Percentiles rank a stretch among this genome's conserved stretches.
phyloP scores from a whole-genome alignment of 768 basidiomycete species.

The Trametes sanguinea region DNA sequence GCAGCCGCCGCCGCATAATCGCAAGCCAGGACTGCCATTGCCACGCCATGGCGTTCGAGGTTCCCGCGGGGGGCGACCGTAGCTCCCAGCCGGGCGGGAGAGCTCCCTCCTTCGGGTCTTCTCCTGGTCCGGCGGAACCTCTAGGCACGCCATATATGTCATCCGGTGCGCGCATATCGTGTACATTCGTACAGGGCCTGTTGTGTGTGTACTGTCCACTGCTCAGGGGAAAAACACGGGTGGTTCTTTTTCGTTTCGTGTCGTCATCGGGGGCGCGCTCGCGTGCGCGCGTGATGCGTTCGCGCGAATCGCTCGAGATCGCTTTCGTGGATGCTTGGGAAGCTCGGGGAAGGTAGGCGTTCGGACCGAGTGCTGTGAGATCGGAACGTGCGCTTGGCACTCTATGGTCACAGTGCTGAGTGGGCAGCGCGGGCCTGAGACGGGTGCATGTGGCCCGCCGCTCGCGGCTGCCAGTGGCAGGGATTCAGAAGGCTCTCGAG shows the following conservation, averaged over 20 bases:
- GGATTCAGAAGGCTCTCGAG: no score
- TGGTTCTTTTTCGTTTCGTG: neutral
- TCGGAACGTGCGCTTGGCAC: neutral
- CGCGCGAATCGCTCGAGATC: neutral
- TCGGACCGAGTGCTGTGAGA: neutral
- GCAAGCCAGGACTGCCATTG: no score
- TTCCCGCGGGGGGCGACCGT: no score
- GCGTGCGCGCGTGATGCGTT: conserved; percentile 9
- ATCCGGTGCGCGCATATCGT: neutral
- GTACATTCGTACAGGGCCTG: neutral
- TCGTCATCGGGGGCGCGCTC: conserved; percentile 9
- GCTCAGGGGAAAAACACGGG: neutral
- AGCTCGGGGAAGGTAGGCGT: neutral
- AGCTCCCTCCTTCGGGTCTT: neutral
- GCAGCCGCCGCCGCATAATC: conserved; percentile 7
- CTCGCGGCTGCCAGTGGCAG: neutral
- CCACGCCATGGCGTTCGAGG: no score
- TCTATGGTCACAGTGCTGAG: neutral
- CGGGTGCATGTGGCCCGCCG: neutral
- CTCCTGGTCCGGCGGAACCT: conserved; percentile 1
- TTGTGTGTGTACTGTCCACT: neutral
- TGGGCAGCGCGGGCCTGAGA: neutral
- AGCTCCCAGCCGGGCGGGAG: neutral
- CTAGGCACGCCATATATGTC: neutral
- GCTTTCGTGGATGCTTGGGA: neutral